These are phyloP conservation scores for Penicillium cinerascens DNA, from an alignment of 495 filamentous ascomycete species.

Conservation along the genomic window DNA sequence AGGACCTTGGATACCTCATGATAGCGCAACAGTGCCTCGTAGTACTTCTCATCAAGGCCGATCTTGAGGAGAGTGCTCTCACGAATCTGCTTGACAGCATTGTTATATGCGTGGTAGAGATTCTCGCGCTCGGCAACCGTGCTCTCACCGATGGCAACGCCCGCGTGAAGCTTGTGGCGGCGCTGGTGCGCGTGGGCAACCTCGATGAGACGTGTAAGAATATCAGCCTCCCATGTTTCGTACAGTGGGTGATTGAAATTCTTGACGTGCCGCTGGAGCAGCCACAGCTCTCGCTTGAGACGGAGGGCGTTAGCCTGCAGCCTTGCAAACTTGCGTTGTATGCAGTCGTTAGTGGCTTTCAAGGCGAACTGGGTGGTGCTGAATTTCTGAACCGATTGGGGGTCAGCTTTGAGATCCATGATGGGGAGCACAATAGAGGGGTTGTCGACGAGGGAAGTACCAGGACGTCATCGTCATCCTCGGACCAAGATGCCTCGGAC, in stretches of 20 bases:
- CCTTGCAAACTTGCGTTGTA: conserved; percentile 19
- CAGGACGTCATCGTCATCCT: not conserved
- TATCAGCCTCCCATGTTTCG: conserved; percentile 38
- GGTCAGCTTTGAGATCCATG: not conserved
- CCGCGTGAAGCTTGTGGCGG: conserved; percentile 19
- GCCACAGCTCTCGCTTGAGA: conserved; percentile 27
- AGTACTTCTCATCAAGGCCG: conserved; percentile 26
- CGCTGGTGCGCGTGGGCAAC: conserved; percentile 27
- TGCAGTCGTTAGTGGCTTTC: conserved; percentile 20
- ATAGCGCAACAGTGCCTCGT: conserved; percentile 32
- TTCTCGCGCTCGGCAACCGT: conserved; percentile 16
- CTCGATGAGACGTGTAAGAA: conserved; percentile 38
- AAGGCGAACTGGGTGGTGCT: conserved; percentile 16
- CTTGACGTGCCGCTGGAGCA: conserved; percentile 29
- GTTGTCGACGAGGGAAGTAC: not conserved
- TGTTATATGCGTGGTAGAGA: conserved; percentile 23
- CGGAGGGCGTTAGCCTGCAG: conserved; percentile 17
- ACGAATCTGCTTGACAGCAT: conserved; percentile 26
- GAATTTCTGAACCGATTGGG: not conserved
- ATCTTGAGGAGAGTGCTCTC: conserved; percentile 22
- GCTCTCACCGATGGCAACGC: conserved; percentile 16
- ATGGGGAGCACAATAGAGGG: not conserved
- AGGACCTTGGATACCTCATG: conserved; percentile 22
- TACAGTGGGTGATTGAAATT: conserved; percentile 29
- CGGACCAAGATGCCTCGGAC: not conserved